Percentiles rank a stretch among this genome's conserved stretches.
Conservation (phyloP, 805 yeast genomes). For the Kazachstania martiniae region DNA sequence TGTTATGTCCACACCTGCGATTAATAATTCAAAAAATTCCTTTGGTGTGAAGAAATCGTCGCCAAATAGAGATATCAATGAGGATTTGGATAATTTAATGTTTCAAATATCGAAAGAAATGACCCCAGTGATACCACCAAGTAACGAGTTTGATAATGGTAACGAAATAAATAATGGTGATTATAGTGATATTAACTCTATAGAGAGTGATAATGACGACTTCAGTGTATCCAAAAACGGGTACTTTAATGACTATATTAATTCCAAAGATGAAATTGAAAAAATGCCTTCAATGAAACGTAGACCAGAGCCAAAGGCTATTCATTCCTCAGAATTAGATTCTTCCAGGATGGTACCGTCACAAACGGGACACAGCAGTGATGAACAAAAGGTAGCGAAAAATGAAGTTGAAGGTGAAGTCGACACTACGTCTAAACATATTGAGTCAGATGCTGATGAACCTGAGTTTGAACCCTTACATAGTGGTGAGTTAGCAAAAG, state of each 20-base stretch:
- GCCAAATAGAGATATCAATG: constrained; percentile 13
- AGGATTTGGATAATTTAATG: constrained; percentile 24
- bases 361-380: neutral
- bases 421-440: neutral
- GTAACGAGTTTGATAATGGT: neutral
- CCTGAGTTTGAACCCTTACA: neutral
- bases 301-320: too few species aligned
- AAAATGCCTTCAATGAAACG: neutral
- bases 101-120: constrained; percentile 25
- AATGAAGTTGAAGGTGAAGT: neutral
- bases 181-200: neutral
- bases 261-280: neutral
- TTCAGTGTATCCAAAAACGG: constrained; percentile 15
- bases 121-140: constrained; percentile 13
- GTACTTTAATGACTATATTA: constrained; percentile 11
- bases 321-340: neutral
- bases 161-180: constrained; percentile 1
- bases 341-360: neutral
- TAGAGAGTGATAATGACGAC: constrained; percentile 12
- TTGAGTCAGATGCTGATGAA: neutral
- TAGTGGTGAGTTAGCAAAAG: too few species aligned
- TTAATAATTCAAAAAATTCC: neutral
- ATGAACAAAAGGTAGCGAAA: neutral
- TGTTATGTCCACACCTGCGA: neutral
- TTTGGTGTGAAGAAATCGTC: constrained; percentile 1